Evolutionary conservation across 2,329 filamentous ascomycete genomes (phyloP), one percentile per base, ranked within the genome.

Genomic region (Ophiostoma ips): DNA sequence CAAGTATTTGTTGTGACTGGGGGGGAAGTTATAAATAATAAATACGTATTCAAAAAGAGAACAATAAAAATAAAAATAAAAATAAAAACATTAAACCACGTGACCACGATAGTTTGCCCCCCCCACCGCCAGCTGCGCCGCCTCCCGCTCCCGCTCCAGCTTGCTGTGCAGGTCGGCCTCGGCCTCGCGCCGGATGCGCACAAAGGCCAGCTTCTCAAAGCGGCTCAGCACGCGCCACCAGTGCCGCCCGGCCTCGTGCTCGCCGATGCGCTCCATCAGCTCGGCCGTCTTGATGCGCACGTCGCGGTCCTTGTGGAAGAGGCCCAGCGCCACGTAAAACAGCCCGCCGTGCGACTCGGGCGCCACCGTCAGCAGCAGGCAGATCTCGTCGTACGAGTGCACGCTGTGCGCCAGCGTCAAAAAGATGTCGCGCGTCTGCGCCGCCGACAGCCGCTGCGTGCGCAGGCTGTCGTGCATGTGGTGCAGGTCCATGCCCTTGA

Each of bases 401-500:
- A 89, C 83, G 55, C 82, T 79, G 59, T 81, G 79, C 13, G 83
- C 71, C 18, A 98, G 75, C 1, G 87, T 83, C 18, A 92, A 68
- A 61, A 95, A 98, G 38, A 98, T 84, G 47, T 89, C 84, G 15
- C 81, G 84, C 50, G 84, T 84, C 55, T 90, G 84, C 4, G 79
- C 69, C 3, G 86, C 79, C 2, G 77, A 81, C 1, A 96, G 73
- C 50, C 87, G 85, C 54, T 95, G 77, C 53, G 84, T 83, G 19
- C 89, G 82, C 6, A 98, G 73, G 9, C 88, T 86, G 65, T 96
- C 90, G 63, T 95, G 87, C 63, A 95, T 83, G 64, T 96, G 89
- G 58, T 89, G 81, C 10, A 98, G 70, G 62, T 98, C 92, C 16
- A 94, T 72, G n/a, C 81, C 77, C 56, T 87, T 84, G 38, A 90